Conservation (phyloP, 371 early-diverging fungal genomes). For the Mucor indicus region DNA sequence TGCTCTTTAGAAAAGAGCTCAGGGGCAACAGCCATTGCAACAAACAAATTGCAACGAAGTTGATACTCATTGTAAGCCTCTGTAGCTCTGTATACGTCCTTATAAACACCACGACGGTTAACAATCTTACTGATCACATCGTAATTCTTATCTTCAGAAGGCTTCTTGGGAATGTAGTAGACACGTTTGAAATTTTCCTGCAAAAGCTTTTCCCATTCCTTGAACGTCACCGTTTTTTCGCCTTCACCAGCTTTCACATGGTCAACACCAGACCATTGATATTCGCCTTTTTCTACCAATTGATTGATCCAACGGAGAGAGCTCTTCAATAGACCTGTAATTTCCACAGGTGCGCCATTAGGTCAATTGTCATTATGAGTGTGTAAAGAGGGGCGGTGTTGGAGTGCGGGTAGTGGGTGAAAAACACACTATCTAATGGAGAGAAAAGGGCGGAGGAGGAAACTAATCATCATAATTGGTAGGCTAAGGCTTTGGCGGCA, state of each 20-base stretch:
- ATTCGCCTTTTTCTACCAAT: conserved; percentile 46
- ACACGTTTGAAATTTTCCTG: conserved; percentile 80
- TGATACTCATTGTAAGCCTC: conserved; percentile 84
- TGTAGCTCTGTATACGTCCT: conserved; percentile 80
- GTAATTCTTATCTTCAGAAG: conserved; percentile 57
- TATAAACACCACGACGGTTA: conserved; percentile 93
- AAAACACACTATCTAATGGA: no score
- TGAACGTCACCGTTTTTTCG: conserved; percentile 47
- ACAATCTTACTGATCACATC: conserved; percentile 66
- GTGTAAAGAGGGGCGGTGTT: no score
- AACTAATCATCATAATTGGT: no score
- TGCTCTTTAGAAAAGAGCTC: conserved; percentile 83
- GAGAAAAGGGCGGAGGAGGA: no score
- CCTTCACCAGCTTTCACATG: conserved; percentile 18
- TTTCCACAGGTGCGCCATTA: conserved; percentile 93
- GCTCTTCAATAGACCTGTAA: conserved; percentile 85
- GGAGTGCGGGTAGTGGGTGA: no score
- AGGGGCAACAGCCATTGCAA: conserved; percentile 95
- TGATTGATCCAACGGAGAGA: conserved; percentile 77
- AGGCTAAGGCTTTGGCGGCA: no score
- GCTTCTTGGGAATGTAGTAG: conserved; percentile 79
- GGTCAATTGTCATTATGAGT: no score
- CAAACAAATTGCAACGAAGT: conserved; percentile 86
- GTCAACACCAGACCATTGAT: conserved; percentile 46
- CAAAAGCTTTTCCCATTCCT: conserved; percentile 78